phyloP scores from a whole-genome alignment of 305 asterid species.

The Stenogyne calaminthoides region DNA sequence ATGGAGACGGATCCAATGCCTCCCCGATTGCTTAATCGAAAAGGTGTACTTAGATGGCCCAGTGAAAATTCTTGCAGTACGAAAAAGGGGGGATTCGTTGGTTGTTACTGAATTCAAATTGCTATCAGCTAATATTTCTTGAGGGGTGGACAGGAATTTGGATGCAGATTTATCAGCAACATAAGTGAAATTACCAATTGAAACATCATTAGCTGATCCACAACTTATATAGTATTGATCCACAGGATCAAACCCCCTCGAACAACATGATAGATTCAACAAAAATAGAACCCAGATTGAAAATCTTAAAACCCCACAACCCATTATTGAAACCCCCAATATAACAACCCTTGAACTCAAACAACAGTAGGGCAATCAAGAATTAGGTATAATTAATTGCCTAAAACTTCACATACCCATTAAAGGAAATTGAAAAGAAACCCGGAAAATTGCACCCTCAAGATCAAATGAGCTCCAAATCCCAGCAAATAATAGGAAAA shows the following conservation, averaged over 20 bases:
- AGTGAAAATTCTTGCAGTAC: slow-evolving; percentile 67
- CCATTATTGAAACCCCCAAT: slow-evolving; percentile 45
- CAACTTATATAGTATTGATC: slow-evolving; percentile 63
- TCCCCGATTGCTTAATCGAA: slow-evolving; percentile 50
- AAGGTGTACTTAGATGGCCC: slow-evolving; percentile 61
- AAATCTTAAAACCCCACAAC: slow-evolving; percentile 36
- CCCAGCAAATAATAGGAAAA: slow-evolving; percentile 21
- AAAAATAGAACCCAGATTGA: slow-evolving; percentile 44
- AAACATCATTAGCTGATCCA: slow-evolving; percentile 61
- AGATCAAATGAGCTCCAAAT: slow-evolving; percentile 38
- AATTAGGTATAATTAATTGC: slow-evolving; percentile 1
- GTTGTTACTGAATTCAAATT: slow-evolving; percentile 43
- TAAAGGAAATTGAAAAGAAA: slow-evolving; percentile 19
- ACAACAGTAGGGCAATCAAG: slow-evolving; percentile 13
- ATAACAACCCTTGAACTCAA: slow-evolving; percentile 26
- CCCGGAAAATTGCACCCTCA: slow-evolving; percentile 40
- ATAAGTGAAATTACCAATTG: slow-evolving; percentile 49
- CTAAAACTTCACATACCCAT: slow-evolving; percentile 31
- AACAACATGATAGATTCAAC: slow-evolving; percentile 47
- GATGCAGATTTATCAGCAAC: slow-evolving; percentile 65
- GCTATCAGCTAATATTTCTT: slow-evolving; percentile 55
- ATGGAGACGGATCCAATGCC: slow-evolving; percentile 84
- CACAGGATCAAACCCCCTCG: slow-evolving; percentile 58
- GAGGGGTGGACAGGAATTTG: slow-evolving; percentile 54
- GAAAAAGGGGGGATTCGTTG: slow-evolving; percentile 46